Evolutionary conservation across 202 grass and related monocot species (phyloP).

Genomic region (Brachypodium distachyon): DNA sequence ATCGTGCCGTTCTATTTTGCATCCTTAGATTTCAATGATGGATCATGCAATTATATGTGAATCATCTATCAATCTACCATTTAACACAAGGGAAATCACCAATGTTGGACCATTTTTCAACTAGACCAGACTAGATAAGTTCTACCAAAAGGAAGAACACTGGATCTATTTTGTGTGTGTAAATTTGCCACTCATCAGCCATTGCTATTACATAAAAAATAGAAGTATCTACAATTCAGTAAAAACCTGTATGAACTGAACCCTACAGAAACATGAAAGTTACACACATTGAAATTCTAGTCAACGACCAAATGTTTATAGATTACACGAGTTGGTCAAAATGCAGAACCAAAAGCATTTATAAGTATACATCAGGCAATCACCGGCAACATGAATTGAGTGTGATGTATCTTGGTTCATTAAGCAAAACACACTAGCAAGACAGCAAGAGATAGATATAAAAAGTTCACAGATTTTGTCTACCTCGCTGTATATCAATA

Average conservation of each 20-base stretch:
- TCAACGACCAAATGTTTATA: neutral
- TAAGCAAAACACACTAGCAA: neutral
- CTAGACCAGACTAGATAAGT: too few species aligned
- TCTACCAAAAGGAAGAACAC: too few species aligned
- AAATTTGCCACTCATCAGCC: too few species aligned
- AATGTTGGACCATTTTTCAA: too few species aligned
- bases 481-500: neutral
- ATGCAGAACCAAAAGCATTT: slow-evolving; percentile 24
- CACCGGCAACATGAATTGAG: neutral
- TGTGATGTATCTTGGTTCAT: neutral
- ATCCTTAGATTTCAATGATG: too few species aligned
- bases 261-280: neutral
- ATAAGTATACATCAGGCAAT: neutral
- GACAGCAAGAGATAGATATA: neutral
- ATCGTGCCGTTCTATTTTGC: too few species aligned
- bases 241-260: neutral
- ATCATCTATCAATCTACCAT: too few species aligned
- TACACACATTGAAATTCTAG: neutral
- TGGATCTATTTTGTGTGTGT: too few species aligned
- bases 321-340: neutral
- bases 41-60: too few species aligned
- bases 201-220: too few species aligned
- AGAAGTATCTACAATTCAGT: too few species aligned
- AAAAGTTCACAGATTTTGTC: neutral
- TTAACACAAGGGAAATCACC: too few species aligned